Percentiles rank a stretch among this genome's conserved stretches.
Evolutionary conservation across 208 protist species (phyloP).

Genomic region (Leishmania tarentolae): DNA sequence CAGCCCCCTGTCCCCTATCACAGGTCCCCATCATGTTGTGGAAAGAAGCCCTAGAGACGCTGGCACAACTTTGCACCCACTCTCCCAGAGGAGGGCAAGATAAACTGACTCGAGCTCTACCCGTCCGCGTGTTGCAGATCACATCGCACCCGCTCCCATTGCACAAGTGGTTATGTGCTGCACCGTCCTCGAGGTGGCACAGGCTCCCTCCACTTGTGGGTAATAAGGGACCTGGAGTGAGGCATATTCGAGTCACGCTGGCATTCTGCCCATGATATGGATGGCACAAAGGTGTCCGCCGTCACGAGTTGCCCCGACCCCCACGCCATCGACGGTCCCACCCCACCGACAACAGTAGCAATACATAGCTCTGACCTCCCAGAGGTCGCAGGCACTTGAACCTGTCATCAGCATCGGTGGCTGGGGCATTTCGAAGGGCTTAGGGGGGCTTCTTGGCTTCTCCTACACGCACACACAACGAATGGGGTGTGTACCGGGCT

Average conservation of each 20-base stretch:
- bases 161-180: not conserved
- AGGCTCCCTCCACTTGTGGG: not conserved
- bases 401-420: not conserved
- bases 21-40: not conserved
- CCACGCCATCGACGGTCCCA: not conserved
- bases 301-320: not conserved
- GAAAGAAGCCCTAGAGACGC: no score
- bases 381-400: not conserved
- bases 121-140: not conserved
- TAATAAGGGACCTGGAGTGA: not conserved
- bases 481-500: not conserved
- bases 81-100: no score
- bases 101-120: no score
- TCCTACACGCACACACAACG: not conserved
- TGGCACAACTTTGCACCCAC: not conserved
- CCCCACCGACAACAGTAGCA: not conserved
- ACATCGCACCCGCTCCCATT: not conserved
- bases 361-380: not conserved
- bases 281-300: not conserved
- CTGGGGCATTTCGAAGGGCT: not conserved
- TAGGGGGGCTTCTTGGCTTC: not conserved
- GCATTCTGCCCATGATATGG: not conserved
- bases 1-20: not conserved
- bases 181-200: not conserved
- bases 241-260: not conserved